Evolutionary conservation across 148 eudicot species (phyloP).

Genomic region (Selenicereus undatus): DNA sequence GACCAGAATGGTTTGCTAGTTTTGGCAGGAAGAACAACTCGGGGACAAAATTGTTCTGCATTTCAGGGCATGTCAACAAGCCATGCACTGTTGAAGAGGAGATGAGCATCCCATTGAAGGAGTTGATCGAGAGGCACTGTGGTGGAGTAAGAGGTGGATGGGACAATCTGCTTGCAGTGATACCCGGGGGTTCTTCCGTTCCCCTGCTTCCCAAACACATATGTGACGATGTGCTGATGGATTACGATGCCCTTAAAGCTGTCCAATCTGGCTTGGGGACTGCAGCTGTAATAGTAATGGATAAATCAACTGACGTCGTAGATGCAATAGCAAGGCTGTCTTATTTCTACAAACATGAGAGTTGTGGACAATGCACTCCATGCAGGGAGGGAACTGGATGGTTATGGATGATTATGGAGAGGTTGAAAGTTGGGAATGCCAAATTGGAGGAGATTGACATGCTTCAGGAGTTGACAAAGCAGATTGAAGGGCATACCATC

Average conservation of each 20-base stretch:
- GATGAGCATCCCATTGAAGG: constrained; percentile 91
- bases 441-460: constrained; percentile 92
- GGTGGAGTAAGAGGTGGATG: constrained; percentile 97
- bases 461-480: constrained; percentile 97
- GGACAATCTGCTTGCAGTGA: constrained; percentile 89
- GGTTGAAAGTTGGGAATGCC: constrained; percentile 84
- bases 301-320: constrained; percentile 88
- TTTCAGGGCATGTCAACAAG: constrained; percentile 94
- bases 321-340: constrained; percentile 93
- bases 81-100: constrained; percentile 98
- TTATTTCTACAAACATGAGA: constrained; percentile 91
- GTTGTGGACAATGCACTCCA: constrained; percentile 94
- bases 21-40: constrained; percentile 89
- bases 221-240: constrained; percentile 94
- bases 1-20: constrained; percentile 92
- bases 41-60: constrained; percentile 79
- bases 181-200: constrained; percentile 95
- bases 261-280: constrained; percentile 83
- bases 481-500: constrained; percentile 94
- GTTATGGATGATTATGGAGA: constrained; percentile 89
- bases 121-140: constrained; percentile 89
- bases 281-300: constrained; percentile 97
- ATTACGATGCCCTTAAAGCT: constrained; percentile 90
- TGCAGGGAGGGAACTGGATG: constrained; percentile 94
- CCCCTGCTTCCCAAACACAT: constrained; percentile 76